Conservation (phyloP, 768 basidiomycete genomes). For the Kondoa malvinella region DNA sequence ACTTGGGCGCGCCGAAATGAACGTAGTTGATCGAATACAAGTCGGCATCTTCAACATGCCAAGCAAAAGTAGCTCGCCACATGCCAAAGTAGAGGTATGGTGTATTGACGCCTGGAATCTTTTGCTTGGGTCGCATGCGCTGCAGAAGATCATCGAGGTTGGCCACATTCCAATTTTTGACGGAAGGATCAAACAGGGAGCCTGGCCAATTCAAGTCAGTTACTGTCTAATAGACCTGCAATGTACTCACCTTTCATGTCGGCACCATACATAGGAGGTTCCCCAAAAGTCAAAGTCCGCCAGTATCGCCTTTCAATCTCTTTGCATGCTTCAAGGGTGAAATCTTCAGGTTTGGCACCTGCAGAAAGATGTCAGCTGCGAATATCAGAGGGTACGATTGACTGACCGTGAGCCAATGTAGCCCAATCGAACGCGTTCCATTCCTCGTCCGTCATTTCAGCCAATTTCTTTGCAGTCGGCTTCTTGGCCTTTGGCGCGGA, state of each 20-base stretch:
- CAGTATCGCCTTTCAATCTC: slow-evolving; percentile 78
- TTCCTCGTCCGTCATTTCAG: slow-evolving; percentile 21
- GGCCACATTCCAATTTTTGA: slow-evolving; percentile 84
- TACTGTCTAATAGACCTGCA: neutral
- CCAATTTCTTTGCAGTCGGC: slow-evolving; percentile 10
- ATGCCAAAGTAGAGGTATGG: slow-evolving; percentile 98
- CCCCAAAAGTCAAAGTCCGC: slow-evolving; percentile 74
- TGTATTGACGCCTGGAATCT: slow-evolving; percentile 85
- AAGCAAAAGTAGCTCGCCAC: slow-evolving; percentile 94
- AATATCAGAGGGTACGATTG: neutral
- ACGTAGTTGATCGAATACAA: slow-evolving; percentile 98
- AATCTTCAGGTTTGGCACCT: slow-evolving; percentile 55
- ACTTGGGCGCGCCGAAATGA: slow-evolving; percentile 85
- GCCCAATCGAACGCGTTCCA: slow-evolving; percentile 24
- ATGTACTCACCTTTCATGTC: slow-evolving; percentile 62
- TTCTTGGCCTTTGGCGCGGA: slow-evolving; percentile 37
- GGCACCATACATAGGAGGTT: slow-evolving; percentile 93
- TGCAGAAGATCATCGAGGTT: slow-evolving; percentile 70
- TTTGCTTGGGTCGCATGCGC: slow-evolving; percentile 53
- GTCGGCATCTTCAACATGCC: slow-evolving; percentile 99
- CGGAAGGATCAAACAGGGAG: slow-evolving; percentile 48
- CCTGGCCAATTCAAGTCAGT: slow-evolving; percentile 36
- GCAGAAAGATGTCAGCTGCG: slow-evolving; percentile 1
- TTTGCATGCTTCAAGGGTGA: slow-evolving; percentile 71
- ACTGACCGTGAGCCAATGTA: slow-evolving; percentile 23